Evolutionary conservation across 371 early-diverging fungal genomes (phyloP), one percentile per base, ranked within the genome.

Genomic region (Lichtheimia ramosa): DNA sequence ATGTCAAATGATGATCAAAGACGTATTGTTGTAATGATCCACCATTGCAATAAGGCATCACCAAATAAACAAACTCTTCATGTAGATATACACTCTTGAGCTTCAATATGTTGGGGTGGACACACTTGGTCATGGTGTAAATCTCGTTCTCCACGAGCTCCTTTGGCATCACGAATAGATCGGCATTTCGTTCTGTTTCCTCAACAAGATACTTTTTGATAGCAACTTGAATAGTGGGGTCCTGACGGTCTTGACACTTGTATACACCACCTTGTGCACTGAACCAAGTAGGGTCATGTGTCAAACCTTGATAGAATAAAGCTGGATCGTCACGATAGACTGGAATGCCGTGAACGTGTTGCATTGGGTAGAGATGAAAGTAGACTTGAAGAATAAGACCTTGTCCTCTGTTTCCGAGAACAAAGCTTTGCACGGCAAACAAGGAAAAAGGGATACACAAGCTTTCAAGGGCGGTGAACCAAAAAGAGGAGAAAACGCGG

Each of bases 261-360:
- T 79, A 79, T 5, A 79, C 79, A 27, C 76, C 76, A 48, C 79
- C 79, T 59, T 79, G 79, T 1, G 76, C 79, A 63, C 74, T 74
- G 27, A 74, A 75, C 76, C 79, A 79, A 6, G 79, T 79, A 6
- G 79, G 79, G 41, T 73, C 74, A 25, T 46, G n/a, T 46, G 48
- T 58, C 49, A 79, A 48, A 13, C 79, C 79, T 18, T 57, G 63
- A 43, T 72, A 79, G 34, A 66, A 54, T 48, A 65, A 65, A 20
- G 52, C 56, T 27, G 79, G 79, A 59, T 79, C 76, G 25, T 71
- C 68, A 34, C 58, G 64, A 27, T 70, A 64, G 46, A 75, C 74
- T 39, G 74, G 74, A n/a, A 79, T 66, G n/a, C 79, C 76, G 63
- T 75, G 73, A 51, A 79, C 79, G 57, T 74, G 71, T 57, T 78